Percentiles rank a stretch among this genome's conserved stretches.
phyloP scores from a whole-genome alignment of 441 rosid genomes.

The Corymbia citriodora region DNA sequence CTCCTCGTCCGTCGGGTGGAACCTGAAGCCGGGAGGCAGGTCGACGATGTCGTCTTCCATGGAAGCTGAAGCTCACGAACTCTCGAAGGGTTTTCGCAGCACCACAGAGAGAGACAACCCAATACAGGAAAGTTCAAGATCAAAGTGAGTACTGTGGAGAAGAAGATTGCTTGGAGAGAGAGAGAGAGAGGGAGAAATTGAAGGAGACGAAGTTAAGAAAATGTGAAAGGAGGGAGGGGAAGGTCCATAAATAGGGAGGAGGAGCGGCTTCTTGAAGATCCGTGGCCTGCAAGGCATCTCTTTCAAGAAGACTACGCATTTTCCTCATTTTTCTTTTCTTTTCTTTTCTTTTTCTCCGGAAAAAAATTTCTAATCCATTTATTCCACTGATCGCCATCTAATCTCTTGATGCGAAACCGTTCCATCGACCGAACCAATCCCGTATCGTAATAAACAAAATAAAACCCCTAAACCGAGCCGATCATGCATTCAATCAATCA shows the following conservation, averaged over 20 bases:
- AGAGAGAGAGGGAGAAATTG: not conserved
- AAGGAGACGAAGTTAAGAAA: not conserved
- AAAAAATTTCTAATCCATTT: not conserved
- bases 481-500: not conserved
- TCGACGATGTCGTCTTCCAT: not conserved
- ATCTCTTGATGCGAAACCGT: accelerated
- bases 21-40: conserved; percentile 16
- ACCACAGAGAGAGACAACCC: not conserved
- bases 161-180: not conserved
- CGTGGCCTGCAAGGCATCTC: not conserved
- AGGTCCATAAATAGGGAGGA: not conserved
- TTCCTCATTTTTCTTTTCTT: too few relatives aligned
- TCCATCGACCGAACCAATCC: not conserved
- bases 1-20: conserved; percentile 18
- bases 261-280: not conserved
- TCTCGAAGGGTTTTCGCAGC: not conserved
- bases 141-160: not conserved
- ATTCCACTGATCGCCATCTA: not conserved
- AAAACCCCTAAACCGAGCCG: accelerated
- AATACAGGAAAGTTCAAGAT: not conserved
- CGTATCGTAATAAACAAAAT: accelerated
- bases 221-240: not conserved
- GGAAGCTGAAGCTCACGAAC: not conserved
- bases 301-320: not conserved
- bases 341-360: not conserved